Conservation (phyloP, 345 rosid species). For the Populus pruinosa region DNA sequence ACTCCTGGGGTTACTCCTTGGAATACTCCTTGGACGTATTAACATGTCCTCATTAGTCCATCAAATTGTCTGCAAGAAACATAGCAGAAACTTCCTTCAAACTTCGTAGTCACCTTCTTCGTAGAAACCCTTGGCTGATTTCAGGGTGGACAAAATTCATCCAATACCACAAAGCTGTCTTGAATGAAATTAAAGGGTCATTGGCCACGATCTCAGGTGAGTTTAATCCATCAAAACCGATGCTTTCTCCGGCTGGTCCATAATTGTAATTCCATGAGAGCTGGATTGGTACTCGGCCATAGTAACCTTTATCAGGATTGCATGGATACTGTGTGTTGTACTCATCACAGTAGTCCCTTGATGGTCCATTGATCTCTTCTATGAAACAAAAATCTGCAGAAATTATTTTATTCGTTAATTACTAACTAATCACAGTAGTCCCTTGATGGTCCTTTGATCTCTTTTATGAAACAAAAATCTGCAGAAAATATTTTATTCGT, state of each 20-base stretch:
- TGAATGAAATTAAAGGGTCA: constrained; percentile 5
- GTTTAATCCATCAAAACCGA: constrained; percentile 10
- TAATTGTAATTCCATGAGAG: constrained; percentile 17
- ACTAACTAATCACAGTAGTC: constrained; percentile 20
- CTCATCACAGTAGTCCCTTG: constrained; percentile 27
- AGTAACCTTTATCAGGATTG: neutral
- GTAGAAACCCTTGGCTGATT: neutral
- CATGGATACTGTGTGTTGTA: constrained; percentile 2
- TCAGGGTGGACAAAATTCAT: neutral
- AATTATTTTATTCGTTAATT: too few relatives aligned
- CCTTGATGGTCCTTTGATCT: constrained; percentile 17
- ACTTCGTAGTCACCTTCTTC: constrained; percentile 33
- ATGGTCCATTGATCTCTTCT: constrained; percentile 25
- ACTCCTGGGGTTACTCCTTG: too few relatives aligned
- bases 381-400: constrained; percentile 34
- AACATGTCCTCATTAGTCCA: constrained; percentile 44
- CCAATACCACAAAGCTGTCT: constrained; percentile 14
- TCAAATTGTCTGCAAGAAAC: constrained; percentile 61
- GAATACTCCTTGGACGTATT: too few relatives aligned
- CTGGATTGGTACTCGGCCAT: constrained; percentile 12
- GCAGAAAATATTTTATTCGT: neutral
- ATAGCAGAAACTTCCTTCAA: constrained; percentile 63
- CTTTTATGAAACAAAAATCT: constrained; percentile 41
- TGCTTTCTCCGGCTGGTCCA: constrained; percentile 5
- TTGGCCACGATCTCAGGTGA: constrained; percentile 10